These are phyloP conservation scores for Naganishia friedmannii DNA, from an alignment of 768 basidiomycete species.

Conservation along the genomic window DNA sequence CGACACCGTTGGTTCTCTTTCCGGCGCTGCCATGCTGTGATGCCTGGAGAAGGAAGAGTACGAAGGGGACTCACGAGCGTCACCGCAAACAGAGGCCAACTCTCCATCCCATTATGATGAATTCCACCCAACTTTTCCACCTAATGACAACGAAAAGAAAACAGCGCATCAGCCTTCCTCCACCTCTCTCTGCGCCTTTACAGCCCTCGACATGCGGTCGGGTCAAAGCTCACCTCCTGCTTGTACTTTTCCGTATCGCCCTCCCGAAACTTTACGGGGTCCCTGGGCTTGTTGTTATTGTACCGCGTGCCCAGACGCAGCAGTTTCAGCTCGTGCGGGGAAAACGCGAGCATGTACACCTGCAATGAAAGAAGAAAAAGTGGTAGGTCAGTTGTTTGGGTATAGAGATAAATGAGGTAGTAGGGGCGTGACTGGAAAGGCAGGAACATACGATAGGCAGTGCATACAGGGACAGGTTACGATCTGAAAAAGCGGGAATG, in stretches of 20 bases:
- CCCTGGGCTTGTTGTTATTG: slow-evolving; percentile 27
- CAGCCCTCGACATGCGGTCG: no score
- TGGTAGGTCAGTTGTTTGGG: no score
- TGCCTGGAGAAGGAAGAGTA: not conserved
- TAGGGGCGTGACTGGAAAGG: not conserved
- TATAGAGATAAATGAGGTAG: no score
- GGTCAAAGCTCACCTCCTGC: slow-evolving; percentile 24
- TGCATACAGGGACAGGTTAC: slow-evolving; percentile 27
- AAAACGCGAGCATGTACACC: slow-evolving; percentile 24
- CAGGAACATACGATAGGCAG: slow-evolving; percentile 8
- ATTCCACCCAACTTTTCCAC: slow-evolving; percentile 25
- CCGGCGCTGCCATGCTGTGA: no score
- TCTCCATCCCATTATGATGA: slow-evolving; percentile 31
- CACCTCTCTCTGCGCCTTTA: no score
- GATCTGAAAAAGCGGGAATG: slow-evolving; percentile 27
- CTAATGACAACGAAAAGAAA: not conserved
- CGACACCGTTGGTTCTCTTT: no score
- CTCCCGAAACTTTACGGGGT: slow-evolving; percentile 24
- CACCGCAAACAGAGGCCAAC: slow-evolving; percentile 13
- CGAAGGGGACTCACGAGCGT: slow-evolving; percentile 6
- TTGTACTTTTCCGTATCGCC: slow-evolving; percentile 27
- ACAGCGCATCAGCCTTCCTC: not conserved
- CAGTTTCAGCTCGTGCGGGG: slow-evolving; percentile 28
- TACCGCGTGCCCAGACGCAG: slow-evolving; percentile 24
- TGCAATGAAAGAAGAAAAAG: not conserved